Evolutionary conservation across 805 yeast genomes (phyloP).

Genomic region (Blastobotrys terrestris): DNA sequence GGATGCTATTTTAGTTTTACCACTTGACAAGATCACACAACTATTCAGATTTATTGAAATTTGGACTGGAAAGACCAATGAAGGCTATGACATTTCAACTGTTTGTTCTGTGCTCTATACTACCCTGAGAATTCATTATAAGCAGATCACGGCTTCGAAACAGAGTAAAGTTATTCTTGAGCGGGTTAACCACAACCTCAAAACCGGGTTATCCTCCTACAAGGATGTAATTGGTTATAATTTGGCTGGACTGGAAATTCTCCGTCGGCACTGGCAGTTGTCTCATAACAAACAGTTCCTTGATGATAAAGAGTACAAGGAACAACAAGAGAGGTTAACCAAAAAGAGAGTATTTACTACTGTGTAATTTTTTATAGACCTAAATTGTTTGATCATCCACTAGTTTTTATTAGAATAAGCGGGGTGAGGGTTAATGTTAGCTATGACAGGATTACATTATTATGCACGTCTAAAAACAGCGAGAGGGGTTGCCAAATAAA

Average conservation of each 20-base stretch:
- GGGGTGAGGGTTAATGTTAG: background rate
- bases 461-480: background rate
- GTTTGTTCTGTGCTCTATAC: slow-evolving; percentile 75
- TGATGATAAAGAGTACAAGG: slow-evolving; percentile 56
- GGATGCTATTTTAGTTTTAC: slow-evolving; percentile 86
- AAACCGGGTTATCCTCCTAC: slow-evolving; percentile 47
- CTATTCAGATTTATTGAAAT: slow-evolving; percentile 66
- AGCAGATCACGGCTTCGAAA: slow-evolving; percentile 55
- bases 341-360: slow-evolving; percentile 61
- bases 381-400: too few species aligned
- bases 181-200: slow-evolving; percentile 54
- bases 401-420: background rate
- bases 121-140: slow-evolving; percentile 64
- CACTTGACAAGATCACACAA: slow-evolving; percentile 74
- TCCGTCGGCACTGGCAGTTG: slow-evolving; percentile 72
- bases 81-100: background rate
- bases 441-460: background rate
- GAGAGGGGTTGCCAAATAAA: background rate
- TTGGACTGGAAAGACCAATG: slow-evolving; percentile 53
- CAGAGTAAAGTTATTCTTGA: slow-evolving; percentile 56
- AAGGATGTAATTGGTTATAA: slow-evolving; percentile 71
- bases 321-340: slow-evolving; percentile 47
- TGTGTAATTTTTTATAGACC: slow-evolving; percentile 7
- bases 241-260: slow-evolving; percentile 69
- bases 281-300: slow-evolving; percentile 67